Evolutionary conservation across 1,284 basidiomycete genomes (phyloP), one percentile per base, ranked within the genome.

Genomic region (Rhodotorula sp.): DNA sequence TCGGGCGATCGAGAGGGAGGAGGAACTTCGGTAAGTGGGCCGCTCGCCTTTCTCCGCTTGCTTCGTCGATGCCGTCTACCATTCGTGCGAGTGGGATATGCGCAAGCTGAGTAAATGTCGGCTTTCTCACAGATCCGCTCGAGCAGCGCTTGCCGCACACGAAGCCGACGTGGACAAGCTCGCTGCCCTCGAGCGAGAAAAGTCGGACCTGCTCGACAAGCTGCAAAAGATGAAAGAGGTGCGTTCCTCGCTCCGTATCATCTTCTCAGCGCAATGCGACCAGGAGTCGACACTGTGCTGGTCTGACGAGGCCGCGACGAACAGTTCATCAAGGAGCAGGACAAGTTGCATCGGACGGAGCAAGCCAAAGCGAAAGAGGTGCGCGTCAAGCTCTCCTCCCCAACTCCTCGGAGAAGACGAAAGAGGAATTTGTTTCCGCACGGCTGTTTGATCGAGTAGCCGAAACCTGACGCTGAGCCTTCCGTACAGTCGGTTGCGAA

Each of bases 291-390:
- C 42, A 55, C 54, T 78, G n/a, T 74, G 6, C n/a, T 48, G 26
- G 26, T 8, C 20, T 22, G 8, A 10, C 49, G 46, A 26, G 12
- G 7, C 33, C 24, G 7, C 7, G 22, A 17, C 26, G 59, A 49
- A 24, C 76, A 93, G 89, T 94, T 95, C 80, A 94, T 96, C 83
- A 91, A 91, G 80, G 85, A 88, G 64, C 94, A 96, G 80, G 93
- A 95, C 82, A 91, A 91, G 75, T 83, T 93, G 45, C 89, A 91
- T 82, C 53, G 78, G 89, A 76, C 74, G 71, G 66, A 63, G 57
- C 88, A 90, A 74, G 60, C 87, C 15, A 54, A 29, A 54, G 17
- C 48, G 6, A 49, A 24, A 18, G 48, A 29, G 53, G 53, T 54
- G 18, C 53, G 37, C 37, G 53, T 54, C 53, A 29, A 17, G 12